Evolutionary conservation across 306 rosid species (phyloP), one percentile per base, ranked within the genome.

Genomic region (Quercus dentata): DNA sequence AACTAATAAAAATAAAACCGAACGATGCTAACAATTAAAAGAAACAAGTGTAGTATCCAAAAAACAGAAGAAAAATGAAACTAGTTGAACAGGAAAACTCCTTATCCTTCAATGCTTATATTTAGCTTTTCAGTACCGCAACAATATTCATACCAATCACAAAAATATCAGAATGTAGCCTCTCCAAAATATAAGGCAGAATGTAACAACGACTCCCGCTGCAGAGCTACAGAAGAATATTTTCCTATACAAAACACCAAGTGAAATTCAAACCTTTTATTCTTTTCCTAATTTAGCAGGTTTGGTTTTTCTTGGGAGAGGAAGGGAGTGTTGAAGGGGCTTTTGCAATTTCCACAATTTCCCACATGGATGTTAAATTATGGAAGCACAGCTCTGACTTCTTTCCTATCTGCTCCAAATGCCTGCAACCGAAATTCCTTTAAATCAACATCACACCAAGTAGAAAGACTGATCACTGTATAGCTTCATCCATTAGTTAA

Each of bases 341-440:
- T 69, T 56, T 71, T 15, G 78, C 44, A 78, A 56, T 54, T 65
- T 70, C 56, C 79, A 76, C 55, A 78, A 56, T 54, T 58, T 70
- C 56, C 81, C 49, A 35, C 31, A 17, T 57, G 38, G 8, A 54
- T 17, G 6, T 14, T 41, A 52, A 73, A 78, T 85, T 71, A 95
- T 33, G 97, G 96, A 73, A 95, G 93, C 38, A 74, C 87, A 64
- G 62, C 89, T 85, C 85, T 89, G 10, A 90, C 57, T 90, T 89
- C 98, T 86, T 92, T 95, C 89, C 99, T 85, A 74, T 95, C 99
- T 12, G 86, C 44, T 49, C 99, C 99, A 69, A 55, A 91, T 71
- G 89, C 74, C 99, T 95, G 92, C 83, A 80, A 85, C 79, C 73
- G 21, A 81, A 49, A 5, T 54, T 41, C 54, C 28, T 5, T 5